Base-by-base conservation (phyloP, 495 filamentous ascomycete species). In the Aspergillus olivimuriae region DNA sequence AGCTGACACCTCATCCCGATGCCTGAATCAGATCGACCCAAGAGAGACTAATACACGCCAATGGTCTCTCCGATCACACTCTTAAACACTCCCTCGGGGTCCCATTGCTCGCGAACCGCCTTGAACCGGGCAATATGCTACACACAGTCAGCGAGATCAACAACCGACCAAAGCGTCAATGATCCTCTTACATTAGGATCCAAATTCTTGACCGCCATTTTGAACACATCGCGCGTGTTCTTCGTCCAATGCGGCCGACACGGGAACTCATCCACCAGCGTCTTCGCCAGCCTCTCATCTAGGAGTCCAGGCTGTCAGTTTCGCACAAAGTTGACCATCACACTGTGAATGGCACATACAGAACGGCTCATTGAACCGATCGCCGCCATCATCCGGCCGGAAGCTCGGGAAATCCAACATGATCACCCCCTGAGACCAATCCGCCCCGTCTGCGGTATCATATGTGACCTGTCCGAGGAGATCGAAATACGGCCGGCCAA, bases 161-260 rank as follows among this genome's bases (percentile, higher is more conserved):
- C 4, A 32, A 24, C n/a, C n/a, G n/a, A n/a, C n/a, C n/a, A 28
- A 6, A 28, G 5, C 24, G 24, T 11, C 5, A 11, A 28, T 28
- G 24, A 28, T 6, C 24, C 24, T 28, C 40, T 34, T 23, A 49
- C 46, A 34, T 49, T 34, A 3, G 46, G 46, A 39, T 49, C 46
- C 1, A 49, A 34, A 33, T 49, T 43, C 20, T 44, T 43, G 5
- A n/a, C 33, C 0, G 46, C 40, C 34, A 49, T 10, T 10, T 39
- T 17, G 19, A 49, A 49, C 3, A 49, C 46, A 2, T 49, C 46
- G 3, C 46, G 21, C 4, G 40, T 49, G 19, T 49, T 49, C 40
- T 49, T 49, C 5, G 46, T 49, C 46, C 46, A 49, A n/a, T 49
- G 46, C 12, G 46, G 46, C 1, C 46, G 46, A 23, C 46, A 49